Evolutionary conservation across 2,329 filamentous ascomycete genomes (phyloP), one percentile per base, ranked within the genome.

Genomic region (Pyricularia sp.): DNA sequence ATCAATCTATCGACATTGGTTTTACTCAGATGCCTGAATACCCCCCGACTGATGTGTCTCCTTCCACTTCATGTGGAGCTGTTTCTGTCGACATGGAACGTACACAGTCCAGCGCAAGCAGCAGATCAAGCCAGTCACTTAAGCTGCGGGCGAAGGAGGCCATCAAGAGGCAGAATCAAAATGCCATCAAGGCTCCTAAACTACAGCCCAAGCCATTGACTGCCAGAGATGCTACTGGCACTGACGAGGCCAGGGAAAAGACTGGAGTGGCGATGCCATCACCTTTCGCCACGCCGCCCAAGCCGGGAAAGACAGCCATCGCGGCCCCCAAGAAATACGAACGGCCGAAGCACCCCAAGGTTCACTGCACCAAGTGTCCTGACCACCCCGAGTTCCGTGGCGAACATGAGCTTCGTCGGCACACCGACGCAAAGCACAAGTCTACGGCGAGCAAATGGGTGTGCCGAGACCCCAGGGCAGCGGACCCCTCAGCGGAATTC

Each of bases 311-410:
- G 70, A 69, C 78, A 2, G 70, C 75, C 26, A 77, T 80, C 57
- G 6, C 73, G 30, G 81, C 78, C 69, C 73, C 77, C 64, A 72
- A 76, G 33, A 73, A 76, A 53, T 82, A 83, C 67, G 76, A 80
- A 62, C 87, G 89, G 19, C 88, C 88, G 30, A 84, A 84, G 70
- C 87, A 89, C 67, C 83, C 84, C 44, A 91, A 89, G 74, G 85
- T 90, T 67, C 84, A 83, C 72, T 96, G 92, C 73, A 73, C 76
- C 1, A 77, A 84, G 66, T 96, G 91, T 77, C 81, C 82, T 63
- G 86, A 90, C 65, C 84, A 90, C 64, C 88, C 87, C 0, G 84
- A 89, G 22, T 96, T 96, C 75, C 86, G 92, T 40, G 92, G 92
- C 64, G 89, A 93, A 28, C 92, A 96, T 72, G 92, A 96, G 74